Percentiles rank a stretch among this genome's conserved stretches.
Conservation (phyloP, 768 basidiomycete species). For the Suillus subluteus region DNA sequence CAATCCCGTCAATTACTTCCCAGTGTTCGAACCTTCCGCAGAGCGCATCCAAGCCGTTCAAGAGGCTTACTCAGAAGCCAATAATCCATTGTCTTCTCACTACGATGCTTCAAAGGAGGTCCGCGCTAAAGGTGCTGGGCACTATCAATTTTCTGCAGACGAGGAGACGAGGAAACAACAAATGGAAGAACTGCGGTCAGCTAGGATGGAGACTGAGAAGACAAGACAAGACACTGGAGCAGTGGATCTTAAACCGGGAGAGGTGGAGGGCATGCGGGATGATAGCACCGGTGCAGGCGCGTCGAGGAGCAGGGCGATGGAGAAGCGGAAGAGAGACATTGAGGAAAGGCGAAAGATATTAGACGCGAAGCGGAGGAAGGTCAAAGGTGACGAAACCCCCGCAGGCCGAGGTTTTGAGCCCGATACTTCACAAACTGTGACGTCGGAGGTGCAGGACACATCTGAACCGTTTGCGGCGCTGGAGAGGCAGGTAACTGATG, state of each 20-base stretch:
- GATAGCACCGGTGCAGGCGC: slow-evolving; percentile 27
- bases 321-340: slow-evolving; percentile 74
- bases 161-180: slow-evolving; percentile 77
- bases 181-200: slow-evolving; percentile 78
- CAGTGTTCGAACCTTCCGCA: slow-evolving; percentile 82
- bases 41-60: slow-evolving; percentile 79
- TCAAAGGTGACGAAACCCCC: slow-evolving; percentile 22
- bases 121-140: slow-evolving; percentile 87
- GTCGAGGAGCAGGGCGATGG: slow-evolving; percentile 52
- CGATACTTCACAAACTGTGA: neutral
- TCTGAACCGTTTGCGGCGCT: slow-evolving; percentile 56
- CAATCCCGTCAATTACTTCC: slow-evolving; percentile 85
- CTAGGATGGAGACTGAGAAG: slow-evolving; percentile 72
- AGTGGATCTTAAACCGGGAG: slow-evolving; percentile 64
- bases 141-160: slow-evolving; percentile 89
- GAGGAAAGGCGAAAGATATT: slow-evolving; percentile 64
- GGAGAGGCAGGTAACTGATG: slow-evolving; percentile 38
- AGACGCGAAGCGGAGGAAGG: slow-evolving; percentile 71
- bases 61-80: slow-evolving; percentile 64
- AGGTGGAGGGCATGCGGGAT: slow-evolving; percentile 74
- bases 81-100: slow-evolving; percentile 73
- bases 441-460: neutral
- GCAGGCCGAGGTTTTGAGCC: neutral
- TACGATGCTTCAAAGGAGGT: slow-evolving; percentile 85
- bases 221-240: slow-evolving; percentile 63